A percentile compares a stretch with the other conserved stretches of the same genome.
These are phyloP conservation scores for Wickerhamomyces rabaulensis DNA, from an alignment of 805 yeast genomes.

Conservation along the genomic window DNA sequence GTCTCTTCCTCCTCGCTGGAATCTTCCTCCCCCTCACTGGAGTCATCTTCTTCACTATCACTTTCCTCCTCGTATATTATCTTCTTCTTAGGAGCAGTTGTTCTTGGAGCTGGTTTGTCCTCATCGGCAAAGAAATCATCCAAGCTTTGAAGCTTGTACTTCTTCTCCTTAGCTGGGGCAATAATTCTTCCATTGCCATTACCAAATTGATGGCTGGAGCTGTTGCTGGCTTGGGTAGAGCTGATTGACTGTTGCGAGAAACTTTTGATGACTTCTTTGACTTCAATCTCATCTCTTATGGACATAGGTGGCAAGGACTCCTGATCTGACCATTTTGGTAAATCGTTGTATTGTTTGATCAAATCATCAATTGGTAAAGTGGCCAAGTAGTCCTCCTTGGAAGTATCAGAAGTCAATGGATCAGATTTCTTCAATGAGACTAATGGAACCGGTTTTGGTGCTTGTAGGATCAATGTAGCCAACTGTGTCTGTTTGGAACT, in stretches of 20 bases:
- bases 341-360: constrained; percentile 19
- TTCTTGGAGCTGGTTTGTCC: constrained; percentile 8
- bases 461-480: constrained; percentile 67
- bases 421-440: constrained; percentile 20
- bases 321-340: constrained; percentile 43
- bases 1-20: constrained; percentile 22
- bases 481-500: constrained; percentile 48
- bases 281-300: constrained; percentile 32
- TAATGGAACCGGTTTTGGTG: constrained; percentile 64
- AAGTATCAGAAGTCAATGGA: constrained; percentile 8
- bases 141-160: constrained; percentile 64
- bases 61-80: constrained; percentile 11
- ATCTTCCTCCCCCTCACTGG: constrained; percentile 28
- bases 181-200: background rate
- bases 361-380: constrained; percentile 21
- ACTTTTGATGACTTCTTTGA: constrained; percentile 34
- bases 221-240: constrained; percentile 10
- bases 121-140: constrained; percentile 76
- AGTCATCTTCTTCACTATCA: constrained; percentile 26
- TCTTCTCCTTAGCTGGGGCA: constrained; percentile 23
- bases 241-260: constrained; percentile 20
- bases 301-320: constrained; percentile 26
- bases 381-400: constrained; percentile 14
- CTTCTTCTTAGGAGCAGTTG: constrained; percentile 9
- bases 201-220: background rate